Evolutionary conservation across 2,329 filamentous ascomycete species (phyloP).

Genomic region (Fusarium sp.): DNA sequence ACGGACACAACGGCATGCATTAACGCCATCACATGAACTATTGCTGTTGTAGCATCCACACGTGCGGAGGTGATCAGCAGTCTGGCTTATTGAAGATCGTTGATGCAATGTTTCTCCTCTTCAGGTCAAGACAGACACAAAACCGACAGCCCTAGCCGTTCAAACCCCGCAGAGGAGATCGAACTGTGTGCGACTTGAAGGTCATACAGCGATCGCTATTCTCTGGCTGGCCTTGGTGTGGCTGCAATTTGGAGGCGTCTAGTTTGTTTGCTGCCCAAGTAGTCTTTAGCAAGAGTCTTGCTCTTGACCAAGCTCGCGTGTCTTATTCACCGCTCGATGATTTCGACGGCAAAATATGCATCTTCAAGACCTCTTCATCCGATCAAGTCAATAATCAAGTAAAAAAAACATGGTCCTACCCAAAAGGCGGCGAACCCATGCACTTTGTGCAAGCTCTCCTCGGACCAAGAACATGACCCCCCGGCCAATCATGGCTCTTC

Average conservation of each 20-base stretch:
- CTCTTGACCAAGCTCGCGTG: not conserved
- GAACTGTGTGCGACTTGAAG: conserved; percentile 1
- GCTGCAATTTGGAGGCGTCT: not conserved
- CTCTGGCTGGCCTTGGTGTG: not conserved
- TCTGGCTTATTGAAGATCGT: conserved; percentile 21
- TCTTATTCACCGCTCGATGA: not conserved
- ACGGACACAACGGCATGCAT: not conserved
- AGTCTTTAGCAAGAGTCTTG: not conserved
- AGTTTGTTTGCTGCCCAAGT: not conserved
- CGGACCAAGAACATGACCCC: not conserved
- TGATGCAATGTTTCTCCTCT: conserved; percentile 1
- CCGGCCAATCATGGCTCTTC: conserved; percentile 21
- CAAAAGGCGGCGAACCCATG: conserved; percentile 7
- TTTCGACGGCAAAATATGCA: not conserved
- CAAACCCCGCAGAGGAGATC: conserved; percentile 4
- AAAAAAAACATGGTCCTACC: not conserved
- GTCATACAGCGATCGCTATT: not conserved
- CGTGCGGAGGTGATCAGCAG: conserved; percentile 26
- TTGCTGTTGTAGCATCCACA: not conserved
- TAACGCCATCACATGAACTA: not conserved
- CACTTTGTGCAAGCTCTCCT: conserved; percentile 11
- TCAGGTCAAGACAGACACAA: not conserved
- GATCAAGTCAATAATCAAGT: not conserved
- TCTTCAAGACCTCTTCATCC: not conserved
- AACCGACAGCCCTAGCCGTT: conserved; percentile 3